Conservation (phyloP, 768 basidiomycete genomes). For the Favolaschia claudopus region DNA sequence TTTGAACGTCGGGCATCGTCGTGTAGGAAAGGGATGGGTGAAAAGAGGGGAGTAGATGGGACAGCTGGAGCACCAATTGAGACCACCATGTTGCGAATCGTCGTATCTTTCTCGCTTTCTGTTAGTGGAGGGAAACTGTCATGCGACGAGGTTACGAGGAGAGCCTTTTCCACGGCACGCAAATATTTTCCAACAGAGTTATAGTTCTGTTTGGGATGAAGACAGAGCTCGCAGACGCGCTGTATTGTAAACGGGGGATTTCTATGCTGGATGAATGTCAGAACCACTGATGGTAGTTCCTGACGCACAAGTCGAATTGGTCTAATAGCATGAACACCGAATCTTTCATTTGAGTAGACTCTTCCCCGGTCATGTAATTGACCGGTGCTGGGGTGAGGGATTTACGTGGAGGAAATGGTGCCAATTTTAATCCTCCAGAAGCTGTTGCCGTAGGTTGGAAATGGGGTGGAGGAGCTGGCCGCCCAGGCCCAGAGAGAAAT, state of each 20-base stretch:
- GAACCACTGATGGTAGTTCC: background rate
- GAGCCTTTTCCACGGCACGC: conserved; percentile 82
- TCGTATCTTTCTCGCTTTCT: conserved; percentile 46
- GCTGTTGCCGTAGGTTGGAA: conserved; percentile 50
- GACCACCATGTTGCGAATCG: conserved; percentile 49
- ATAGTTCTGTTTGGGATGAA: conserved; percentile 76
- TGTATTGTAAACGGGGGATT: conserved; percentile 90
- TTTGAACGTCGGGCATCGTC: conserved; percentile 82
- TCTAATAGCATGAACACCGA: conserved; percentile 71
- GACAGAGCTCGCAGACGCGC: conserved; percentile 82
- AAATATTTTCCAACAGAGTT: conserved; percentile 85
- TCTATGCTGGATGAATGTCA: conserved; percentile 33
- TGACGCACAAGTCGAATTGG: conserved; percentile 74
- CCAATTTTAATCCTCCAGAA: conserved; percentile 70
- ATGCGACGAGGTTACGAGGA: conserved; percentile 85
- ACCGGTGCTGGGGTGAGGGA: conserved; percentile 62
- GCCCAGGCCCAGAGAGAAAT: conserved; percentile 49
- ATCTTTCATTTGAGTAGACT: conserved; percentile 64
- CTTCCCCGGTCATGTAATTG: conserved; percentile 64
- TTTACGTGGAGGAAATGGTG: conserved; percentile 75
- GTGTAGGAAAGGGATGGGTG: conserved; percentile 88
- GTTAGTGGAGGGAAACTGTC: conserved; percentile 68
- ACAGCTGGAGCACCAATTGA: conserved; percentile 57
- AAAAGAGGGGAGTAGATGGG: conserved; percentile 84
- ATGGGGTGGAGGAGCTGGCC: conserved; percentile 47